These are phyloP conservation scores for Pseudogymnoascus sp. DNA, from an alignment of 2,329 filamentous ascomycete genomes.

Conservation along the genomic window DNA sequence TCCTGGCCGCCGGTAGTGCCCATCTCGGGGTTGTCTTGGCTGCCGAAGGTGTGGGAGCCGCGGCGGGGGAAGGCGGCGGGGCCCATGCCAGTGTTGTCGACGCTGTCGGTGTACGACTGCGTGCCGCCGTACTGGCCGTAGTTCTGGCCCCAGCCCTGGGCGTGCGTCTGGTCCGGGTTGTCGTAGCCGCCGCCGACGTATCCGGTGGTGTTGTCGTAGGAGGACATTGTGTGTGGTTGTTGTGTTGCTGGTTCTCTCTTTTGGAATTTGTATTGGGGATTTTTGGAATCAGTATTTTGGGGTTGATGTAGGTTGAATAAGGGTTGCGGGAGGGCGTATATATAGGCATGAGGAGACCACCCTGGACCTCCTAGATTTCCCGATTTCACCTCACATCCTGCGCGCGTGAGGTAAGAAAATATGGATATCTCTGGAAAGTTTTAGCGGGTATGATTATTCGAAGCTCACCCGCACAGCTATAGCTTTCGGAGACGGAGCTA, in stretches of 20 bases:
- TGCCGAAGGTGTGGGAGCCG: neutral
- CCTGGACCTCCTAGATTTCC: neutral
- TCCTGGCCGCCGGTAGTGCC: neutral
- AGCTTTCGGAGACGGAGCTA: neutral
- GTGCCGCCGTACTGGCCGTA: neutral
- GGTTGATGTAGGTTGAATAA: neutral
- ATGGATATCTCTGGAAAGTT: neutral
- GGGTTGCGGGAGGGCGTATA: neutral
- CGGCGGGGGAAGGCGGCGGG: neutral
- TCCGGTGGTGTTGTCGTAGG: neutral
- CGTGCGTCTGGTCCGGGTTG: neutral
- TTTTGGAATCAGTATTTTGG: neutral
- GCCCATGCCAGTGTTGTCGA: neutral
- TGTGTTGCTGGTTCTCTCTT: neutral
- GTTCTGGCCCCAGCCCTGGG: neutral
- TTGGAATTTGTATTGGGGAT: neutral
- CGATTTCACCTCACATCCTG: neutral
- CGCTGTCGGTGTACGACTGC: neutral
- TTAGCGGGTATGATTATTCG: neutral
- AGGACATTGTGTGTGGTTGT: neutral
- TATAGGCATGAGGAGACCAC: neutral
- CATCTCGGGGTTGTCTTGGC: neutral
- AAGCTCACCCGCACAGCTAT: neutral
- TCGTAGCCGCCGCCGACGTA: neutral
- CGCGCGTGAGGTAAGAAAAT: neutral